Base-by-base conservation (phyloP, 306 rosid species). In the Cicer chorassanicum region DNA sequence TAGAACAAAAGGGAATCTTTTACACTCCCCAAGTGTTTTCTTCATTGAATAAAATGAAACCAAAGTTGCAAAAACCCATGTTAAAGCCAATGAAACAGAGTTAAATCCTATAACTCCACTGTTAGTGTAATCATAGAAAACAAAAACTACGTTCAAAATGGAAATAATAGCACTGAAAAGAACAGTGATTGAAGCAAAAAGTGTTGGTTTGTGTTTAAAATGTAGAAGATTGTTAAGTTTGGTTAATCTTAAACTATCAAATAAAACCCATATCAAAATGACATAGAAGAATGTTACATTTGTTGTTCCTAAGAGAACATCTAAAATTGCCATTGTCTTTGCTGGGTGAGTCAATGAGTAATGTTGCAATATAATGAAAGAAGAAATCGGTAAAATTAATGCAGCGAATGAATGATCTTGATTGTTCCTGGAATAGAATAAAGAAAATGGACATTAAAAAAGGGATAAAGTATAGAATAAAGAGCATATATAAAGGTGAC, bases 61-160 rank as follows among this genome's bases (percentile, higher is more conserved):
- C 1, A 70, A 2, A 4, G 94, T 77, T 5, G 96, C 89, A 21
- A 91, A 79, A 72, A 73, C 65, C 98, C 98, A 91, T 0, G 90
- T 87, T 4, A 86, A 18, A 78, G 84, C 69, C 6, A 81, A 82
- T 2, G 85, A 74, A 62, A 83, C 65, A 21, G 77, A 64, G 61
- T 70, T 70, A 46, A 42, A 74, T 13, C 55, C 63, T 16, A 88
- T 9, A n/a, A 51, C 68, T 72, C 79, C 72, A 4, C 12, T n/a
- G 29, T 9, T 72, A 68, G 59, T 70, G 40, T 59, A 91, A 65
- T 77, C 81, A 73, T 82, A 70, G 70, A 78, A 66, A 7, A 71
- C 84, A 80, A 85, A 78, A 77, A 85, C 86, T 5, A 87, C 12
- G 55, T 85, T 85, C 13, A 87, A 62, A 53, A 51, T 7, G 3